Percentiles rank a stretch among this genome's conserved stretches.
Conservation (phyloP, 2,329 filamentous ascomycete genomes). For the Paraphoma sp. region DNA sequence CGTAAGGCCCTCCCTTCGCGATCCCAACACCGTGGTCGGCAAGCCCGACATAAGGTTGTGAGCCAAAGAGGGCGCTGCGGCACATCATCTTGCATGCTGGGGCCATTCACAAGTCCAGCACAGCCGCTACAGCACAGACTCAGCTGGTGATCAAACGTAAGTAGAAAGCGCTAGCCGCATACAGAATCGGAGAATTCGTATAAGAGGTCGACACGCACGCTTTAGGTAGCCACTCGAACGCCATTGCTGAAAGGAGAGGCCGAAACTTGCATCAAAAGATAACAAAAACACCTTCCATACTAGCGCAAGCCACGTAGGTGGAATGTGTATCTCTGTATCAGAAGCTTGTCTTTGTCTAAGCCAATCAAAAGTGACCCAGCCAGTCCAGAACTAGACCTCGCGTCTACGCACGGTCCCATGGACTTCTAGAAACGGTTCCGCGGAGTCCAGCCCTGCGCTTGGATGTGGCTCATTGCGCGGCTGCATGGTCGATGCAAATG, state of each 20-base stretch:
- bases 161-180: neutral
- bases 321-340: neutral
- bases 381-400: neutral
- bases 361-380: neutral
- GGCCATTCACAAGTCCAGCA: neutral
- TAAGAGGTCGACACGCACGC: neutral
- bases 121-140: neutral
- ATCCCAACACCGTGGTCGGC: neutral
- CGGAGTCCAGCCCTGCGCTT: neutral
- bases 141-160: neutral
- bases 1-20: neutral
- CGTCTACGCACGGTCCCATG: neutral
- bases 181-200: neutral
- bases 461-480: neutral
- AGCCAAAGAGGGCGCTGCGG: neutral
- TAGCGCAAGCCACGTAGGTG: neutral
- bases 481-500: neutral
- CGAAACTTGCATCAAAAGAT: neutral
- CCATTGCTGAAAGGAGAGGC: neutral
- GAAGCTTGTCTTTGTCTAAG: neutral
- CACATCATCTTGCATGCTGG: neutral
- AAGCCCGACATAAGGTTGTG: neutral
- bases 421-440: neutral
- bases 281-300: neutral
- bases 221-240: slow-evolving; percentile 1